These are phyloP conservation scores for Mycena crocata DNA, from an alignment of 768 basidiomycete species.

Conservation along the genomic window DNA sequence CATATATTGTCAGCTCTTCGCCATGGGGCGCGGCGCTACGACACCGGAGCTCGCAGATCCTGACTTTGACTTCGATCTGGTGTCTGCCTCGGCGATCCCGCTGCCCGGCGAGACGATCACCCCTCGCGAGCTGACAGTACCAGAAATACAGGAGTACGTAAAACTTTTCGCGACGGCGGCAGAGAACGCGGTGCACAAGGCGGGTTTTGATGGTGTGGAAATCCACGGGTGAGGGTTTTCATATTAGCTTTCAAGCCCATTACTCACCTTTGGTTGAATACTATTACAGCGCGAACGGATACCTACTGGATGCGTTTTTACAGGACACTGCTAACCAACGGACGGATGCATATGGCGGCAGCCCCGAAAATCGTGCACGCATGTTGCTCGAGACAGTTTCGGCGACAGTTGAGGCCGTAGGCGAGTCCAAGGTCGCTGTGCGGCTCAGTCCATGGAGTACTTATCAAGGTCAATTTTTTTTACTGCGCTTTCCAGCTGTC, in stretches of 20 bases:
- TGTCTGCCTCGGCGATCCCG: conserved; percentile 37
- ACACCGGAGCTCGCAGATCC: conserved; percentile 30
- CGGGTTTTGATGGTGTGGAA: conserved; percentile 67
- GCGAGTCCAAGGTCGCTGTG: conserved; percentile 54
- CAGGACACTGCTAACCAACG: conserved; percentile 55
- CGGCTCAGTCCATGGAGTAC: conserved; percentile 56
- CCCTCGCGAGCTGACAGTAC: conserved; percentile 47
- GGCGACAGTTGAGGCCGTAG: conserved; percentile 54
- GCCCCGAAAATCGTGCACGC: conserved; percentile 57
- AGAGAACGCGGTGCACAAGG: conserved; percentile 46
- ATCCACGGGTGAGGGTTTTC: neutral
- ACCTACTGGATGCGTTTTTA: conserved; percentile 57
- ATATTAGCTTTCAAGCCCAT: conserved; percentile 40
- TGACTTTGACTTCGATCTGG: conserved; percentile 33
- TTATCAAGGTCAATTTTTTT: conserved; percentile 35
- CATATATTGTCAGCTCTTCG: conserved; percentile 58
- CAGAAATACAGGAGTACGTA: conserved; percentile 52
- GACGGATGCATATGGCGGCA: conserved; percentile 64
- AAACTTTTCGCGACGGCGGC: conserved; percentile 54
- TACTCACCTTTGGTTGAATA: conserved; percentile 35
- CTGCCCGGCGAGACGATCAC: conserved; percentile 8
- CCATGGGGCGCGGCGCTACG: conserved; percentile 48
- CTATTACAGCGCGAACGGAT: conserved; percentile 43
- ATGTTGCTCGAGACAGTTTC: conserved; percentile 58
- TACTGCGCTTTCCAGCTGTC: neutral